phyloP scores from a whole-genome alignment of 73 alveolate genomes.

The Stentor coeruleus region DNA sequence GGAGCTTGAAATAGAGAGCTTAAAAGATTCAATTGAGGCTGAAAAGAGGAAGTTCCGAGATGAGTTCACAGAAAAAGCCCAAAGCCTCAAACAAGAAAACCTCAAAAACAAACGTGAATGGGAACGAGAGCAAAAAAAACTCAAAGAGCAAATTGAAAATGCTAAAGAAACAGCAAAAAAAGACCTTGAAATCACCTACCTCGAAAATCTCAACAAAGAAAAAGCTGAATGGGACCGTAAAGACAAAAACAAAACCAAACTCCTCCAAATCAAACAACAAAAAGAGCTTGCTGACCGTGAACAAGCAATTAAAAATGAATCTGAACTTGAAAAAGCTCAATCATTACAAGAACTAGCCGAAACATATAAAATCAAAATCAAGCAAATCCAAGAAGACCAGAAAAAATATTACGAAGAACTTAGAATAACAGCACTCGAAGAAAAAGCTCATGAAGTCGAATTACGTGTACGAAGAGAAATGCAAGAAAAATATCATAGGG shows the following conservation, averaged over 20 bases:
- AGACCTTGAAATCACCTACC: background rate
- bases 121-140: conserved; percentile 19
- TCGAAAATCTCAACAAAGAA: conserved; percentile 15
- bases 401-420: background rate
- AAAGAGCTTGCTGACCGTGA: conserved; percentile 19
- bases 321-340: conserved; percentile 7
- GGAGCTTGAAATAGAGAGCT: background rate
- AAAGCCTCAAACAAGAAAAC: background rate
- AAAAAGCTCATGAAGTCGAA: conserved; percentile 18
- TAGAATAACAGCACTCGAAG: background rate
- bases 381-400: conserved; percentile 8
- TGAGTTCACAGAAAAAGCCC: background rate
- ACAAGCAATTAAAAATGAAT: background rate
- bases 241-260: conserved; percentile 4
- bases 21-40: conserved; percentile 8
- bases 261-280: background rate
- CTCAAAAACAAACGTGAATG: conserved; percentile 10
- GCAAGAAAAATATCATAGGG: background rate
- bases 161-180: conserved; percentile 11
- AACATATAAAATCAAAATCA: background rate
- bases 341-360: background rate
- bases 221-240: conserved; percentile 7
- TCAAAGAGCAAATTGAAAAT: background rate
- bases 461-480: conserved; percentile 1
- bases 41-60: background rate